A percentile compares a stretch with the other conserved stretches of the same genome.
Conservation (phyloP, 768 basidiomycete species). For the Russula foetens region DNA sequence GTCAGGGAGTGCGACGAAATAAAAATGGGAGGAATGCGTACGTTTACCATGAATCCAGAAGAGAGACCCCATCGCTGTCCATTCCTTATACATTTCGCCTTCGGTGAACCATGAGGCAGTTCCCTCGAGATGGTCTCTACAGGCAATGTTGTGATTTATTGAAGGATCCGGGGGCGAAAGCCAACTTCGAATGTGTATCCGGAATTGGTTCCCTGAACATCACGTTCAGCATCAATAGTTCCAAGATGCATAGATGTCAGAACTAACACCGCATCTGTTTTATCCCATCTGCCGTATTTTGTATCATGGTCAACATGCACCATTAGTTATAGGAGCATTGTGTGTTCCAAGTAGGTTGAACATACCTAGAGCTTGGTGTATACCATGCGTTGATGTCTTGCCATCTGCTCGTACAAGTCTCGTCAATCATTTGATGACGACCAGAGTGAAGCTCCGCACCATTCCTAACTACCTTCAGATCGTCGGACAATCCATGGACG, state of each 20-base stretch:
- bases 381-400: neutral
- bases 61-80: neutral
- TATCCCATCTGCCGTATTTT: neutral
- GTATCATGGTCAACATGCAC: neutral
- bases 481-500: neutral
- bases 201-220: neutral
- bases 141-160: neutral
- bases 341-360: no score
- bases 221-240: neutral
- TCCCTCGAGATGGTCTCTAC: neutral
- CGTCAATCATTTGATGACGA: no score
- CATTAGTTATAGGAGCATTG: no score
- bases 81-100: neutral
- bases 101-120: neutral
- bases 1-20: neutral
- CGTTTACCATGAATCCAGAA: neutral
- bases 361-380: neutral
- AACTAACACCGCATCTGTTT: neutral
- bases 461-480: no score
- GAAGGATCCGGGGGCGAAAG: neutral
- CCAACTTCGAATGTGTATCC: neutral
- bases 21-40: neutral
- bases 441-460: no score
- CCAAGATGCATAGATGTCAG: no score
- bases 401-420: neutral